phyloP scores from a whole-genome alignment of 495 filamentous ascomycete genomes.

The Haplographium delicatum region DNA sequence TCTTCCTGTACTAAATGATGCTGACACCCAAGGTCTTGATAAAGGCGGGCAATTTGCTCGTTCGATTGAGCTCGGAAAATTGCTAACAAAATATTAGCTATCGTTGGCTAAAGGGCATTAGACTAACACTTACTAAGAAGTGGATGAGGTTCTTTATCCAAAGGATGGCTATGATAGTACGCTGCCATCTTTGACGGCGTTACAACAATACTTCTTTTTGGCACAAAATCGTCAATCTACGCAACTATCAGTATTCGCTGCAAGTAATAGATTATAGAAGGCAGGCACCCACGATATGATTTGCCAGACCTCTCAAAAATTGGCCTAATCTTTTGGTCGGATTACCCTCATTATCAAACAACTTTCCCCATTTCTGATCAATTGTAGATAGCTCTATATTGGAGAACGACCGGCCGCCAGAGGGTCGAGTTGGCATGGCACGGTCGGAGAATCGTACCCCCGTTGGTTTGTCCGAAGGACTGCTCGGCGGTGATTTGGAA shows the following conservation, averaged over 20 bases:
- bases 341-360: slow-evolving; percentile 65
- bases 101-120: neutral
- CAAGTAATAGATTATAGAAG: neutral
- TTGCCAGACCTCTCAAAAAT: slow-evolving; percentile 71
- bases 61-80: slow-evolving; percentile 41
- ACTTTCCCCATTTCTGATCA: slow-evolving; percentile 63
- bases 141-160: slow-evolving; percentile 51
- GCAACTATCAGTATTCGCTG: slow-evolving; percentile 25
- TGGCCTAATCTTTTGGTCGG: slow-evolving; percentile 64
- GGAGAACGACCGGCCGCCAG: slow-evolving; percentile 11
- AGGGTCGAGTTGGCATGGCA: slow-evolving; percentile 7
- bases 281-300: slow-evolving; percentile 59
- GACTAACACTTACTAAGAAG: slow-evolving; percentile 32
- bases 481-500: slow-evolving; percentile 16
- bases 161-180: slow-evolving; percentile 64
- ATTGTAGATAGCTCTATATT: slow-evolving; percentile 24
- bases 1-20: slow-evolving; percentile 74
- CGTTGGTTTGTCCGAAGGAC: slow-evolving; percentile 18
- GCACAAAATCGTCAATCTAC: slow-evolving; percentile 73
- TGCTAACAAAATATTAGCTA: slow-evolving; percentile 26
- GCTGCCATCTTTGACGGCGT: slow-evolving; percentile 72
- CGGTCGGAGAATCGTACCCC: slow-evolving; percentile 26
- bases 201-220: slow-evolving; percentile 71
- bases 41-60: slow-evolving; percentile 57
- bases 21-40: slow-evolving; percentile 68